Evolutionary conservation across 2,329 filamentous ascomycete species (phyloP).

Genomic region (Knoxdaviesia capensis): DNA sequence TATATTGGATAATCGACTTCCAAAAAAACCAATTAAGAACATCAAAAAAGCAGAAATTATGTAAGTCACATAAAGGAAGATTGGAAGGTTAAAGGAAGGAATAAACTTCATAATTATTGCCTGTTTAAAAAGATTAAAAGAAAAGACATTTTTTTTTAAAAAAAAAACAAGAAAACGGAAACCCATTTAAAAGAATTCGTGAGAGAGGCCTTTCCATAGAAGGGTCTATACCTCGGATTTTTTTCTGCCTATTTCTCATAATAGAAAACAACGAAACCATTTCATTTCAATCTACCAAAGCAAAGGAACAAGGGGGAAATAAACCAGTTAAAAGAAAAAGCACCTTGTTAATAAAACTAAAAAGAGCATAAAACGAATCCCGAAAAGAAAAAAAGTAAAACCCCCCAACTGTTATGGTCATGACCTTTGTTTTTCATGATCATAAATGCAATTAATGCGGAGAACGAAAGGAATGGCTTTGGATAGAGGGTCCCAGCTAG

Average conservation of each 20-base stretch:
- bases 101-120: neutral
- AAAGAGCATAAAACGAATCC: neutral
- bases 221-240: too few relatives aligned
- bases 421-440: neutral
- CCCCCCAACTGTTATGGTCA: neutral
- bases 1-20: too few relatives aligned
- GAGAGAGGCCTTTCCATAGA: too few relatives aligned
- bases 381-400: neutral
- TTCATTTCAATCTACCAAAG: too few relatives aligned
- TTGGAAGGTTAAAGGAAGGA: conserved; percentile 6
- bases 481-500: too few relatives aligned
- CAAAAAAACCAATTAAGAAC: too few relatives aligned
- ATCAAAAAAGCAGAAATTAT: too few relatives aligned
- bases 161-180: conserved; percentile 10
- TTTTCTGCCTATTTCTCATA: too few relatives aligned
- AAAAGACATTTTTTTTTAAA: conserved; percentile 4
- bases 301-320: too few relatives aligned
- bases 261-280: too few relatives aligned
- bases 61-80: conserved; percentile 12
- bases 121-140: neutral
- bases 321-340: neutral
- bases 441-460: too few relatives aligned
- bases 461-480: too few relatives aligned
- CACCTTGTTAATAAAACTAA: conserved; percentile 1
- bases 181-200: conserved; percentile 8